Evolutionary conservation across 495 filamentous ascomycete species (phyloP), one percentile per base, ranked within the genome.

Genomic region (Parathielavia appendiculata): DNA sequence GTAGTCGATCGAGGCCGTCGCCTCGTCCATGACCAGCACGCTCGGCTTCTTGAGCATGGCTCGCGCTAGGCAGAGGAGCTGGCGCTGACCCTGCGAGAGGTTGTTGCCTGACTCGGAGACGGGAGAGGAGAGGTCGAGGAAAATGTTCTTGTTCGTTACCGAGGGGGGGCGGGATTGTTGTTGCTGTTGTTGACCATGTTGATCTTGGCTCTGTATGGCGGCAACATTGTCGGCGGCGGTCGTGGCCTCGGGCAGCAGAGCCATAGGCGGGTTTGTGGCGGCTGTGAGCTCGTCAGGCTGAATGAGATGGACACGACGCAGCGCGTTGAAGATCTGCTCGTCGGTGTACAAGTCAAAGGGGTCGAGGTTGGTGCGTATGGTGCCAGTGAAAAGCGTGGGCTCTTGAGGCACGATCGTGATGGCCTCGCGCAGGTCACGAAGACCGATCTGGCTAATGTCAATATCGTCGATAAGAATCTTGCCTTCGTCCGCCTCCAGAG

Each of bases 391-490:
- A 1, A 99, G 81, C 0, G 95, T 99, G 4, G 95, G 95, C 65
- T 98, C 95, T 76, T 99, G 95, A 30, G 95, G 95, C 22, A 99
- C 95, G 67, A 99, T 97, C 3, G 95, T 97, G 67, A 99, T 95
- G 9, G 87, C 83, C 74, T 96, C 88, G 44, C 95, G 85, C 58
- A 99, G 80, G 73, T 97, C 92, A 51, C 87, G 87, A 26, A 97
- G 81, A 8, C 95, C 95, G 63, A 97, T 97, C 49, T 76, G 74
- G 44, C 89, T 84, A 66, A 97, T 91, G 67, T 97, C 90, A 23
- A 99, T 76, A 49, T 83, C 88, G 63, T 99, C 95, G 53, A 99
- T 90, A 9, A 92, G 58, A 57, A 99, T 97, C 66, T 86, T 87
- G 56, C 95, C 95, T 46, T 83, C 80, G 64, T 96, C 92, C 6